These are phyloP conservation scores for Piper longum DNA, from an alignment of 164 flowering plant genomes.

Conservation along the genomic window DNA sequence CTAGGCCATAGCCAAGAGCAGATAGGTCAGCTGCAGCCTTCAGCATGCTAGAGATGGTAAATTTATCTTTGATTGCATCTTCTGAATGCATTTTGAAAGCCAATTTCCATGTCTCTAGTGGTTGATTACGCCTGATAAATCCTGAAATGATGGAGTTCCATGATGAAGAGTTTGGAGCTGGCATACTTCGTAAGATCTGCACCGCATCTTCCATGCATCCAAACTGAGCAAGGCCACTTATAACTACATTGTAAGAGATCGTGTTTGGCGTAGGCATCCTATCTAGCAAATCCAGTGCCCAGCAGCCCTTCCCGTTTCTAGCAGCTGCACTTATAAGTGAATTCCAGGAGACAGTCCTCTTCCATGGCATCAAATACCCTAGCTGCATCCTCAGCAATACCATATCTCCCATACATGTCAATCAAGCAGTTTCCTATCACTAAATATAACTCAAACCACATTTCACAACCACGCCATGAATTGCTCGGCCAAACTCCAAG, in stretches of 20 bases:
- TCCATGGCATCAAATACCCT: conserved; percentile 22
- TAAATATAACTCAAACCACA: conserved; percentile 17
- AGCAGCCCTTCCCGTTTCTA: conserved; percentile 25
- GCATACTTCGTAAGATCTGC: conserved; percentile 23
- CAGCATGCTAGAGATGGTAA: conserved; percentile 41
- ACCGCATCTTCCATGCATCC: conserved; percentile 45
- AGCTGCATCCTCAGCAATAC: conserved; percentile 29
- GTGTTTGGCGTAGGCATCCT: conserved; percentile 51
- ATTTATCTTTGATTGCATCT: conserved; percentile 36
- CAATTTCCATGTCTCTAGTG: conserved; percentile 31
- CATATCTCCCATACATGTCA: conserved; percentile 62
- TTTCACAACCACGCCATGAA: conserved; percentile 43
- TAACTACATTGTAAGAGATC: conserved; percentile 49
- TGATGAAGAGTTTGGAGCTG: conserved; percentile 48
- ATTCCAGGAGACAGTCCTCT: conserved; percentile 47
- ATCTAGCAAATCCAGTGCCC: conserved; percentile 24
- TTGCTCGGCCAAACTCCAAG: conserved; percentile 20
- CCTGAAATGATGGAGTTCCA: conserved; percentile 64
- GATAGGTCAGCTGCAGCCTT: conserved; percentile 41
- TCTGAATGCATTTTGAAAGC: conserved; percentile 35
- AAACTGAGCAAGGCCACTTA: conserved; percentile 39
- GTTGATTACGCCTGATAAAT: conserved; percentile 28
- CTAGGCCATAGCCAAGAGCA: conserved; percentile 33
- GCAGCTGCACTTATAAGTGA: conserved; percentile 45
- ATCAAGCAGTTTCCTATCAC: conserved; percentile 47